Base-by-base conservation (phyloP, 1,284 basidiomycete species). In the Fomitopsis betulina region DNA sequence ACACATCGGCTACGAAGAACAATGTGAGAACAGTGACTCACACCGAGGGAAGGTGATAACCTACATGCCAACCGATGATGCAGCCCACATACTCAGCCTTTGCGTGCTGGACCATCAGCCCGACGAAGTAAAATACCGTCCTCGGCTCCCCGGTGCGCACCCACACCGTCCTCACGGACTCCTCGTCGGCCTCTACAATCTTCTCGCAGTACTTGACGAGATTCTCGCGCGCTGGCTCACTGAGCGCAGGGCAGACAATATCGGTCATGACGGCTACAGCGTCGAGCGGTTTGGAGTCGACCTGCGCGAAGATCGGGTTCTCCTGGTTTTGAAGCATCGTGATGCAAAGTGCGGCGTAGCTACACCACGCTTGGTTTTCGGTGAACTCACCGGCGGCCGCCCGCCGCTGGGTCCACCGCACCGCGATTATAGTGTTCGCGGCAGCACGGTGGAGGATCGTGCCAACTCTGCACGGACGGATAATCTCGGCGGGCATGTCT, bases 51-150 rank as follows among this genome's bases (percentile, higher is more conserved):
- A 3, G 19, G 17, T 21, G 53, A 49, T 12, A 12, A 71, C 79
- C 53, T 64, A 83, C 81, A 68, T 84, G 79, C 83, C 84, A 85
- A 4, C 77, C 77, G 55, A 73, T 71, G 51, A 85, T 78, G 54
- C 77, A 79, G 10, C 79, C 83, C 17, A 70, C 61, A 61, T 83
- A 84, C 3, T 68, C 67, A 56, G 75, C 77, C 39, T 61, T 66
- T 33, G 56, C 66, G 66, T 84, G 82, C 53, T 67, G 66, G 58
- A 84, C 80, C n/a, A 79, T 66, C 71, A 80, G 76, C 5, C 84
- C 84, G 39, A 82, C 80, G 60, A 80, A 82, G 64, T 76, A 74
- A 63, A 71, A 68, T 6, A 82, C 68, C n/a, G 25, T 7, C 7
- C 59, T 37, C 35, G 35, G 62, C 13, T 57, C 56, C 12, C 54